Base-by-base conservation (phyloP, 257 asterid genomes). In the Handroanthus guayacan region DNA sequence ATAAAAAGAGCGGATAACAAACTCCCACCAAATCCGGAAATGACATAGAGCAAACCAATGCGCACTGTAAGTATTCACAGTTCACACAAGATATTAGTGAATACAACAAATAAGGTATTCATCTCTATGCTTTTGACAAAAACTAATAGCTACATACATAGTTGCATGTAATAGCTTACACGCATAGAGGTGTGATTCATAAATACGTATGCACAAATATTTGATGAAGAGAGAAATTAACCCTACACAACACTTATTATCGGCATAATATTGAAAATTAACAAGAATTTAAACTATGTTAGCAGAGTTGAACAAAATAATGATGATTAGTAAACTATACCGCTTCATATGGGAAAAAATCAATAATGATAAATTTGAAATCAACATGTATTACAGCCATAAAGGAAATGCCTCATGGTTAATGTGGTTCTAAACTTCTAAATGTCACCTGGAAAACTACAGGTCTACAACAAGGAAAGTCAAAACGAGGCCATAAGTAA, bases 1-100 rank as follows among this genome's bases (percentile, higher is more conserved):
- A 94, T 89, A 72, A 94, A 94, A 76, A 92, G 93, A 67, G 93
- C 91, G 13, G 97, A 94, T 37, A 92, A 47, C 84, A 94, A 77
- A 69, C 97, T 92, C 54, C 98, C 97, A 34, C 98, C 98, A 38
- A 92, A 82, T 79, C 98, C 98, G 5, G 98, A 87, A 8, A 94
- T 86, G 80, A 90, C 76, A 78, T 94, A 94, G 20, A 94, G 93
- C 84, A 89, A 68, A 31, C 97, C 97, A 45, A 90, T 79, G 48
- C 93, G 92, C 38, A 85, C 98, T 94, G 83, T 39, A 72, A 80
- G 77, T 67, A 61, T 62, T 55, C 44, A 63, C 31, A 25, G 56
- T 62, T 55, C 44, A 63, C 31, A 25, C 12, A 12, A 6, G 2
- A 60, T 3, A 51, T 64, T 13, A 74, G 20, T 38, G 4, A 50